Evolutionary conservation across 225 moss, liverwort and hornwort species (phyloP).

Genomic region (Straminergon stramineum): DNA sequence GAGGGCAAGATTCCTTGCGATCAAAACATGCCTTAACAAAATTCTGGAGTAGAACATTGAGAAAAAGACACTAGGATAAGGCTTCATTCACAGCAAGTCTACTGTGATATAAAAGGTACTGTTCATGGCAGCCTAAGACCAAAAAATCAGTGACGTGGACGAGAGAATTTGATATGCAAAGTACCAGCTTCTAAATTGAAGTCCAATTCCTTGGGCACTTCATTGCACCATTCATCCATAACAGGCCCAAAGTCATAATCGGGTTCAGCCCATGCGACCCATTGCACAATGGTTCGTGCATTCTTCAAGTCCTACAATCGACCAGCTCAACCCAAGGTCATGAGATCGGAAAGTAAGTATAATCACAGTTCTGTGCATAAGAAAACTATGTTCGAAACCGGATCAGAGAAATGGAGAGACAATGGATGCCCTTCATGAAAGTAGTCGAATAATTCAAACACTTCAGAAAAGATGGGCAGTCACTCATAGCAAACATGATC

Average conservation of each 20-base stretch:
- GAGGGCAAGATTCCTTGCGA: neutral
- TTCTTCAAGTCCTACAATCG: conserved; percentile 73
- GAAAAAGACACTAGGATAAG: neutral
- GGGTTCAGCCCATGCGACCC: conserved; percentile 99
- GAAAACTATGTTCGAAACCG: neutral
- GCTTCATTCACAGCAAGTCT: neutral
- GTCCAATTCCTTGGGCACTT: conserved; percentile 92
- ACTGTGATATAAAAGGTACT: neutral
- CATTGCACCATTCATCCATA: conserved; percentile 97
- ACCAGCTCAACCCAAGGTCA: neutral
- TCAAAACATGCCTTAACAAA: neutral
- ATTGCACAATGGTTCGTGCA: conserved; percentile 78
- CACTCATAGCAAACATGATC: neutral
- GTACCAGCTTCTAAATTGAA: conserved; percentile 92
- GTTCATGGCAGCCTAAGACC: neutral
- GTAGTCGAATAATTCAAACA: neutral
- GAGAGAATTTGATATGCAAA: neutral
- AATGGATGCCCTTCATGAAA: neutral
- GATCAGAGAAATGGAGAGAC: neutral
- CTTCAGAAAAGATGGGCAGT: neutral
- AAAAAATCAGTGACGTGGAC: neutral
- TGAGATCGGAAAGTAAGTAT: neutral
- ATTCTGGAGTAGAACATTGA: neutral
- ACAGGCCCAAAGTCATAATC: conserved; percentile 92
- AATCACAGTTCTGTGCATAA: neutral